A percentile compares a stretch with the other conserved stretches of the same genome.
Conservation (phyloP, 352 stramenopile genomes). For the Peronospora farinosa region DNA sequence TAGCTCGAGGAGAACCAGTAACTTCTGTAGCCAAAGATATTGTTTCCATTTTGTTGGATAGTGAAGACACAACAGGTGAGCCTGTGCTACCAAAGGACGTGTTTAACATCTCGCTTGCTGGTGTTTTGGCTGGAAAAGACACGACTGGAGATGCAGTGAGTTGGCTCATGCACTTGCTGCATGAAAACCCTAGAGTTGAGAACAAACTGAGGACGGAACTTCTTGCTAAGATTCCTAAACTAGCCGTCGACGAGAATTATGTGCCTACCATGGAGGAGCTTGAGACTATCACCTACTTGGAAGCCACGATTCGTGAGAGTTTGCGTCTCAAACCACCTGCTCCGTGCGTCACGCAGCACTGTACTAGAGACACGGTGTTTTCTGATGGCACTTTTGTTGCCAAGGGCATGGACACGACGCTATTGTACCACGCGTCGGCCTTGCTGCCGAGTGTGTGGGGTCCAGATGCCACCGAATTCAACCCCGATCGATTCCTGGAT, state of each 20-base stretch:
- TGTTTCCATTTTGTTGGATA: slow-evolving; percentile 36
- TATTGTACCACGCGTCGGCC: slow-evolving; percentile 39
- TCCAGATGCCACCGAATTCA: slow-evolving; percentile 32
- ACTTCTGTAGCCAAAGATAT: slow-evolving; percentile 27
- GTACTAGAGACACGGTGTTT: slow-evolving; percentile 38
- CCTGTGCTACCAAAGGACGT: slow-evolving; percentile 32
- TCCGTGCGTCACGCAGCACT: slow-evolving; percentile 34
- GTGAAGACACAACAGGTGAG: slow-evolving; percentile 14
- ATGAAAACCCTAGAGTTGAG: slow-evolving; percentile 44
- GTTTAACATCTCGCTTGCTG: slow-evolving; percentile 57
- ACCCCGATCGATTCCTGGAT: slow-evolving; percentile 41
- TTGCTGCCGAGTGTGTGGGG: slow-evolving; percentile 38
- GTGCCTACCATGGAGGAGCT: slow-evolving; percentile 33
- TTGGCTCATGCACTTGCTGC: slow-evolving; percentile 57
- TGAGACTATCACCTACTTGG: slow-evolving; percentile 27
- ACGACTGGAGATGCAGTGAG: slow-evolving; percentile 42
- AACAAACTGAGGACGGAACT: slow-evolving; percentile 28
- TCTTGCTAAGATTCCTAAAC: slow-evolving; percentile 21
- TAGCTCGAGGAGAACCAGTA: slow-evolving; percentile 13
- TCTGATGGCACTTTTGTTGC: slow-evolving; percentile 42
- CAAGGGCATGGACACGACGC: slow-evolving; percentile 31
- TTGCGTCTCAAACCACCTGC: slow-evolving; percentile 44
- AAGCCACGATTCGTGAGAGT: slow-evolving; percentile 41
- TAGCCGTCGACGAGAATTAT: slow-evolving; percentile 19
- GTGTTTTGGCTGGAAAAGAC: slow-evolving; percentile 61